Conservation (phyloP, 192 early-diverging fungal genomes). For the Gamsiella multidivaricata region DNA sequence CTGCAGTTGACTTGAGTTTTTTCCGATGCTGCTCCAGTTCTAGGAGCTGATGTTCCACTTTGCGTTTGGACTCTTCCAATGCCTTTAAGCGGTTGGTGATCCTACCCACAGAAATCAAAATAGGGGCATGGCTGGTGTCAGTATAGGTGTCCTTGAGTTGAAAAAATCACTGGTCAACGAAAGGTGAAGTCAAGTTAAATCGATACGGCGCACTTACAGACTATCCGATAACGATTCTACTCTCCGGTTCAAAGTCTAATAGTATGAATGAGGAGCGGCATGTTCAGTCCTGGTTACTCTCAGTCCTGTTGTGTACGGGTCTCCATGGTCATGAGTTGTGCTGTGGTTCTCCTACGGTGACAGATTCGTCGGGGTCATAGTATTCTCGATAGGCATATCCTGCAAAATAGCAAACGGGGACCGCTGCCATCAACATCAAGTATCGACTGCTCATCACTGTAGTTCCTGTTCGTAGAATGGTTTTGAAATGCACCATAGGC, state of each 20-base stretch:
- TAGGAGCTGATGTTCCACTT: conserved; percentile 21
- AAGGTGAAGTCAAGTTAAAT: too few relatives aligned
- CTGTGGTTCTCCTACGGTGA: conserved; percentile 5
- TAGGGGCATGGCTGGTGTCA: not conserved
- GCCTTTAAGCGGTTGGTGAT: conserved; percentile 19
- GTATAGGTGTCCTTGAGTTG: conserved; percentile 5
- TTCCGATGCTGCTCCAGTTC: conserved; percentile 38
- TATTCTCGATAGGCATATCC: conserved; percentile 45
- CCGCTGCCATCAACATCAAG: conserved; percentile 32
- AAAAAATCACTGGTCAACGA: too few relatives aligned
- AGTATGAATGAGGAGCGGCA: not conserved
- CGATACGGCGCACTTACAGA: conserved; percentile 22
- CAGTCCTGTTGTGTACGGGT: not conserved
- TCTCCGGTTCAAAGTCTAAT: conserved; percentile 29
- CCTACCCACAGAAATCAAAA: conserved; percentile 1
- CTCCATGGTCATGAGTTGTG: not conserved
- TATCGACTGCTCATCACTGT: conserved; percentile 30
- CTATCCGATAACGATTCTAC: conserved; percentile 37
- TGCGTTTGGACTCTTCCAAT: conserved; percentile 29
- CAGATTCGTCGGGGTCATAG: conserved; percentile 36
- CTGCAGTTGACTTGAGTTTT: conserved; percentile 10
- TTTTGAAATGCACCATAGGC: not conserved
- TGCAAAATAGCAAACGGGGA: conserved; percentile 46
- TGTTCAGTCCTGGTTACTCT: not conserved
- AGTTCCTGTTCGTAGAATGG: not conserved